Conservation (phyloP, 2,329 filamentous ascomycete species). For the Saccharata proteae region DNA sequence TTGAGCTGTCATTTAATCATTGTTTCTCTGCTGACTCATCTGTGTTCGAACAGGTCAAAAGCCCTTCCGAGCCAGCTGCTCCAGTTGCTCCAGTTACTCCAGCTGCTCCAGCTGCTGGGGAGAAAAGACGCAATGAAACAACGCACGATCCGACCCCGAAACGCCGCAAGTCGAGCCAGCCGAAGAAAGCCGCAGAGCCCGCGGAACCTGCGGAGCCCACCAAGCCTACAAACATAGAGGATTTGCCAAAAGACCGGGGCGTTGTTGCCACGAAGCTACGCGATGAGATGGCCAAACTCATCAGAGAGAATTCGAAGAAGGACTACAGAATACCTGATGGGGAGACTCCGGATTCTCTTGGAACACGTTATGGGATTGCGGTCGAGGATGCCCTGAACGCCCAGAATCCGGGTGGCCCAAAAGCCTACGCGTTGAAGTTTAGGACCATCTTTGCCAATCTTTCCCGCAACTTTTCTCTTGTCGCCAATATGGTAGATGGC, state of each 20-base stretch:
- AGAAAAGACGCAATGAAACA: conserved; percentile 24
- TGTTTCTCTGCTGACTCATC: too few relatives aligned
- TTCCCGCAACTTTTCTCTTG: conserved; percentile 73
- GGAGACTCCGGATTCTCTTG: conserved; percentile 50
- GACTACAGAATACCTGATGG: conserved; percentile 44
- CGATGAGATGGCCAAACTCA: conserved; percentile 54
- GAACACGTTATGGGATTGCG: conserved; percentile 60
- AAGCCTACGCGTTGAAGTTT: conserved; percentile 51
- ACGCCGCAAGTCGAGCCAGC: conserved; percentile 24
- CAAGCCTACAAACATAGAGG: conserved; percentile 13
- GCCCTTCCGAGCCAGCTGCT: conserved; percentile 1
- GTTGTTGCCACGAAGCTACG: conserved; percentile 58
- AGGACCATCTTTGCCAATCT: conserved; percentile 74
- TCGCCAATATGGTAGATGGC: conserved; percentile 61
- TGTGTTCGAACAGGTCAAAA: conserved; percentile 3
- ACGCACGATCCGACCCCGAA: conserved; percentile 19
- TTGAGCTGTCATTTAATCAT: too few relatives aligned
- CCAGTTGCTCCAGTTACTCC: conserved; percentile 4
- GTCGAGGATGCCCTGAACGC: conserved; percentile 61
- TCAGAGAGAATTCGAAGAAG: conserved; percentile 55
- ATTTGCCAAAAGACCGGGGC: conserved; percentile 52
- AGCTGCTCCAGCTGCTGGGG: conserved; percentile 22
- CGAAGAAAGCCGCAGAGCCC: conserved; percentile 13
- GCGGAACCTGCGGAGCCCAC: conserved; percentile 8
- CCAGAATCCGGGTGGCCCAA: conserved; percentile 39